Conservation (phyloP, 2,329 filamentous ascomycete genomes). For the Lachnellula arida region DNA sequence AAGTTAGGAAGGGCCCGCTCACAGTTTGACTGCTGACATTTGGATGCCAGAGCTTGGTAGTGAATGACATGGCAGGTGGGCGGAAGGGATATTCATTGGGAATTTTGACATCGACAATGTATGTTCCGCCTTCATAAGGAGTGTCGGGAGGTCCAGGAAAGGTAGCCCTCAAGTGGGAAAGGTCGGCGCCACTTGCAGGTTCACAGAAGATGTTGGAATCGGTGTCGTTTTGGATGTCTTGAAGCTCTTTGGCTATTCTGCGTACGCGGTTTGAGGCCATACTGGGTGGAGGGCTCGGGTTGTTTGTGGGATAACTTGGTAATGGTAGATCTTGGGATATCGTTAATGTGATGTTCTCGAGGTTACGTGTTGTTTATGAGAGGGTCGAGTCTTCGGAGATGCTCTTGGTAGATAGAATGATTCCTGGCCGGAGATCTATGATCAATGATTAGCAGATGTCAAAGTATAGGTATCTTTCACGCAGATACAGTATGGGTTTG, state of each 20-base stretch:
- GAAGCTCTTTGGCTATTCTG: slow-evolving; percentile 70
- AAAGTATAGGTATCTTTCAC: not conserved
- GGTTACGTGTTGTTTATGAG: not conserved
- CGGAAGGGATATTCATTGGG: slow-evolving; percentile 90
- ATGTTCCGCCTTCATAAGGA: slow-evolving; percentile 85
- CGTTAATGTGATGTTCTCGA: no score
- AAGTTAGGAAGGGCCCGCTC: slow-evolving; percentile 30
- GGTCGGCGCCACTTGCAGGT: slow-evolving; percentile 56
- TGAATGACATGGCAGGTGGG: slow-evolving; percentile 84
- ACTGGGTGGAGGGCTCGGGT: not conserved
- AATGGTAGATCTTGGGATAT: no score
- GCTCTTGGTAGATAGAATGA: not conserved
- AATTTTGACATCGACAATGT: slow-evolving; percentile 78
- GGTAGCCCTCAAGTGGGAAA: slow-evolving; percentile 77
- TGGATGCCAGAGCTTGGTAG: slow-evolving; percentile 94
- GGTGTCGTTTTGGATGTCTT: slow-evolving; percentile 68
- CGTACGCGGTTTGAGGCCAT: slow-evolving; percentile 36
- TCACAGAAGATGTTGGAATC: slow-evolving; percentile 72
- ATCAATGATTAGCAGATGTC: not conserved
- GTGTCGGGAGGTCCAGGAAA: slow-evolving; percentile 88
- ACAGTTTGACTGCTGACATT: slow-evolving; percentile 94
- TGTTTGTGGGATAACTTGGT: no score
- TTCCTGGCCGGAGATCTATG: not conserved
- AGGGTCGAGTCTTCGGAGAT: no score
- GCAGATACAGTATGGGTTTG: not conserved